Evolutionary conservation across 768 basidiomycete species (phyloP), one percentile per base, ranked within the genome.

Genomic region (Imleria badia): DNA sequence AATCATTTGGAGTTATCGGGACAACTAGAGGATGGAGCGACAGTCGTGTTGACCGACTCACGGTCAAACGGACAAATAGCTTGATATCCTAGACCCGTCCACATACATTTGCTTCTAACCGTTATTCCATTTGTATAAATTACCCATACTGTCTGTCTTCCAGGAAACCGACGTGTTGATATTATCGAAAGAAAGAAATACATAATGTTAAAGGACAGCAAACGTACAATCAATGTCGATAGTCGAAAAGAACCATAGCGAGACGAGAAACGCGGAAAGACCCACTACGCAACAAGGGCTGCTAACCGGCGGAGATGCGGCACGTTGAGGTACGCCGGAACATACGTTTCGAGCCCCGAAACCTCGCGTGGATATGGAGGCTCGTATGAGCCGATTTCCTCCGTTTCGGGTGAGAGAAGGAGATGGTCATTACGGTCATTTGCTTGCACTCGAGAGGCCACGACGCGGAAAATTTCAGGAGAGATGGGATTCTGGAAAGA

Each of bases 381-480:
- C 69, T 98, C 95, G 68, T 93, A 98, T 47, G 93, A 89, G 26
- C 94, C 93, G 20, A 97, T 96, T 74, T 98, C 97, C 67, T 98
- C 97, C 40, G 90, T 92, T 72, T 98, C 97, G 29, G 96, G 95
- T 30, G 93, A 86, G 48, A 99, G 86, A 54, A 99, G 84, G 19
- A 99, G 80, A 69, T 98, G 96, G 71, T 99, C 97, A 68, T 93
- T 94, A 64, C 94, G 87, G 75, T 98, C 97, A 71, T 96, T 93
- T 45, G 94, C 90, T 66, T 93, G 88, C 50, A 99, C 95, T 45
- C 97, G 84, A 33, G 94, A 91, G 39, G 96, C 94, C 48, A 99
- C 97, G 20, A 98, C 94, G 48, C 94, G 89, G 36, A 99, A 79
- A 58, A 99, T 98, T 75, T 98, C 96, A 22, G 94, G 91, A 2